Percentiles rank a stretch among this genome's conserved stretches.
These are phyloP conservation scores for Candida tammaniensis DNA, from an alignment of 805 yeast genomes.

Conservation along the genomic window DNA sequence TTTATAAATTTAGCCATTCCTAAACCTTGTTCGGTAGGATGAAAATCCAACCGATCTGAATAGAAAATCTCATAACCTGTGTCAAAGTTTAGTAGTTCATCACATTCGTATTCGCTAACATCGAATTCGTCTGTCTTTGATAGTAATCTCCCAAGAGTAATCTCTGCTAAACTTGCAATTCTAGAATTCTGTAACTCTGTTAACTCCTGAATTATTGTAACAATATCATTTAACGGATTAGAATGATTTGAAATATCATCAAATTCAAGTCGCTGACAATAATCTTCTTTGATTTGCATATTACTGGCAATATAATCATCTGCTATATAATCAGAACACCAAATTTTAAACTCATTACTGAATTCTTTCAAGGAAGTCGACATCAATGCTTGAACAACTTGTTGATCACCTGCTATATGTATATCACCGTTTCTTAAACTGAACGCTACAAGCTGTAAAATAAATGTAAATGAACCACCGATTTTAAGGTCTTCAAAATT, in stretches of 20 bases:
- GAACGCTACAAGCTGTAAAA: background rate
- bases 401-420: background rate
- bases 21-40: too few species aligned
- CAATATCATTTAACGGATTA: background rate
- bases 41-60: too few species aligned
- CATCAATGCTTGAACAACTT: constrained; percentile 10
- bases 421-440: background rate
- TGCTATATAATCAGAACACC: constrained; percentile 18
- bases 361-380: constrained; percentile 2
- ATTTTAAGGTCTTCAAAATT: background rate
- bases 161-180: constrained; percentile 6
- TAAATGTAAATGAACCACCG: background rate
- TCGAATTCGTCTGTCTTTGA: constrained; percentile 1
- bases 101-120: background rate
- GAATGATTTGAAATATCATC: background rate
- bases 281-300: constrained; percentile 2
- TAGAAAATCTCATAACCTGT: background rate
- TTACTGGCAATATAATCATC: constrained; percentile 1
- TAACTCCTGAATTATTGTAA: background rate
- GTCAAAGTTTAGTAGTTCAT: background rate
- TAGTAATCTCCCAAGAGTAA: constrained; percentile 3
- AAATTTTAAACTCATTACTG: constrained; percentile 16
- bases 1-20: too few species aligned
- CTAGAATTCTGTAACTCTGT: background rate
- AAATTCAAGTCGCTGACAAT: constrained; percentile 1